Conservation (phyloP, 805 yeast genomes). For the Wickerhamiella australiensis region DNA sequence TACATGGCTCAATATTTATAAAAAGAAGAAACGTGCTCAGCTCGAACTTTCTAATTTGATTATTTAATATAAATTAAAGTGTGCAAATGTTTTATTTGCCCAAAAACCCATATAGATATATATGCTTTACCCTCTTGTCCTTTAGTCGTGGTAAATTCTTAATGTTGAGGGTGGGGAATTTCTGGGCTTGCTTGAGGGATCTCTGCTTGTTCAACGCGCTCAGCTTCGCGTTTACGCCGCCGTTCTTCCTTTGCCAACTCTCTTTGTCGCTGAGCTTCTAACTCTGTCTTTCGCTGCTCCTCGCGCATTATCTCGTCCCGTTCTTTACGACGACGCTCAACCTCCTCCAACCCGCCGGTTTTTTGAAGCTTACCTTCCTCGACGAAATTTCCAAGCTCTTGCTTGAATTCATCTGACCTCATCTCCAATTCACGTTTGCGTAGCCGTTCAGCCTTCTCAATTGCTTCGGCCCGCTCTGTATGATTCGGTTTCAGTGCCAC, state of each 20-base stretch:
- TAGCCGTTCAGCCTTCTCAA: constrained; percentile 71
- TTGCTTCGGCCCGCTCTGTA: constrained; percentile 74
- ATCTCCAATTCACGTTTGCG: constrained; percentile 59
- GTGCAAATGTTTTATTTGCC: neutral
- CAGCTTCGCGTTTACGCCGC: constrained; percentile 10
- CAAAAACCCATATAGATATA: too few relatives aligned
- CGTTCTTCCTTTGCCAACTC: constrained; percentile 18
- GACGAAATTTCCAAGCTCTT: constrained; percentile 76
- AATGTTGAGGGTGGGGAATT: neutral
- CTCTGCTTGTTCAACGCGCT: neutral
- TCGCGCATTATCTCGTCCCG: constrained; percentile 60
- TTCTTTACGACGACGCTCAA: constrained; percentile 52
- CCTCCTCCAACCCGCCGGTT: constrained; percentile 81
- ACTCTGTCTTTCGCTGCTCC: constrained; percentile 25
- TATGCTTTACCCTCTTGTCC: too few relatives aligned
- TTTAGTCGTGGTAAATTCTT: too few relatives aligned
- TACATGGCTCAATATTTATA: neutral
- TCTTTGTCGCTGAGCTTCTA: constrained; percentile 20
- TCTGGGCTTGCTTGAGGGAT: neutral
- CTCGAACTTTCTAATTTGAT: neutral
- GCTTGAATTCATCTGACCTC: constrained; percentile 57
- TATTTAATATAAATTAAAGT: neutral
- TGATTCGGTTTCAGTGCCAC: constrained; percentile 72
- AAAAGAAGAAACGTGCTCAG: neutral
- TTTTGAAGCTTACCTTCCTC: constrained; percentile 62